Conservation (phyloP, 2,329 filamentous ascomycete species). For the Ophiostoma tasmaniense region DNA sequence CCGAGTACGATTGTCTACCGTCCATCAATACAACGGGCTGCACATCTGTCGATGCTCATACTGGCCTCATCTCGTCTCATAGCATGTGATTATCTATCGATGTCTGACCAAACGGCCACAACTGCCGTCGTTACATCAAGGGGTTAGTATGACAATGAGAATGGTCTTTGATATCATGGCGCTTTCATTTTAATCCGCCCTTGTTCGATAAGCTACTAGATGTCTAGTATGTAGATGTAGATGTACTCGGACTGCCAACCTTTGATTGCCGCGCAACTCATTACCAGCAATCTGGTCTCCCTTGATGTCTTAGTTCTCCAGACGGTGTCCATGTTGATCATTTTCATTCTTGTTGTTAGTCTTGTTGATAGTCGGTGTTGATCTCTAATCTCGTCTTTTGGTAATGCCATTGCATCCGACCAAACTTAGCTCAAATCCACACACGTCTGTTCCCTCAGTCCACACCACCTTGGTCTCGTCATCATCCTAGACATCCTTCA, state of each 20-base stretch:
- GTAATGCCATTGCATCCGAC: neutral
- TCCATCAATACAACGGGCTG: neutral
- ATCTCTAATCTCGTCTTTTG: neutral
- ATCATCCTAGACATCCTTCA: neutral
- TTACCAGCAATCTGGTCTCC: neutral
- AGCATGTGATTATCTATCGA: neutral
- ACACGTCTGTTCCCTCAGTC: neutral
- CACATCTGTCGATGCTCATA: neutral
- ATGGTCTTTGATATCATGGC: neutral
- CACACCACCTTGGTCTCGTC: neutral
- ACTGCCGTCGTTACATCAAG: neutral
- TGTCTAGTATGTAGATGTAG: neutral
- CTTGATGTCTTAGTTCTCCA: neutral
- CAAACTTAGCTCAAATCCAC: neutral
- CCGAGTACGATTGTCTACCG: neutral
- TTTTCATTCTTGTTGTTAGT: neutral
- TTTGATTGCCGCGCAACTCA: neutral
- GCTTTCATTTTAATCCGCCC: neutral
- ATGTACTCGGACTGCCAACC: neutral
- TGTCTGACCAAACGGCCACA: neutral
- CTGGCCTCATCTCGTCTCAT: neutral
- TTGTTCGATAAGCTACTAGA: neutral
- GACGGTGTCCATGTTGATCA: neutral
- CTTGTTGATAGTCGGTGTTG: neutral
- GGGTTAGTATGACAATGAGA: neutral